phyloP scores from a whole-genome alignment of 345 rosid species.

The Moricandia arvensis region DNA sequence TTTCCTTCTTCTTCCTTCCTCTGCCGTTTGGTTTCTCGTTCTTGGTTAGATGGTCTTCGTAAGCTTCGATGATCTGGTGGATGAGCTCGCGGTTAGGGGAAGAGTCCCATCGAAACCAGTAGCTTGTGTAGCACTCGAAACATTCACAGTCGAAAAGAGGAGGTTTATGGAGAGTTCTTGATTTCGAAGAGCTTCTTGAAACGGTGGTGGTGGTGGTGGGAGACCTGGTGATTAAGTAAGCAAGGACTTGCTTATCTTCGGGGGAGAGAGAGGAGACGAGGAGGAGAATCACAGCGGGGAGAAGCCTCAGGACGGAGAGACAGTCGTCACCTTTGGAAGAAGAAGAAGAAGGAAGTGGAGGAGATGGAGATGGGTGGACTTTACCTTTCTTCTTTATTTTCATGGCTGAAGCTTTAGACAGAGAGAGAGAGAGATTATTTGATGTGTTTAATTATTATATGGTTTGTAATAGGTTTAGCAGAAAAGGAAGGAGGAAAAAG shows the following conservation, averaged over 20 bases:
- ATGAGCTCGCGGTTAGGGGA: conserved; percentile 72
- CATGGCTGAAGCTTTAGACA: conserved; percentile 37
- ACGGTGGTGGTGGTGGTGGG: conserved; percentile 34
- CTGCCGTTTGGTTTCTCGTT: conserved; percentile 41
- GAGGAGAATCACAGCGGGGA: conserved; percentile 64
- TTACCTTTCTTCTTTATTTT: conserved; percentile 78
- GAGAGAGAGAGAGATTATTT: conserved; percentile 8
- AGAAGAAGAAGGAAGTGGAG: not conserved
- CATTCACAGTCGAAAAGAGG: conserved; percentile 66
- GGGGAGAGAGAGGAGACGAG: conserved; percentile 60
- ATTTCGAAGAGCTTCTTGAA: not conserved
- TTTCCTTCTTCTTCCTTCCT: conserved; percentile 44
- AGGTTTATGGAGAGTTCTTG: conserved; percentile 29
- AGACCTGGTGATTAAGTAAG: conserved; percentile 73
- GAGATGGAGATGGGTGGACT: conserved; percentile 61
- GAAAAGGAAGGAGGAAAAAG: not conserved
- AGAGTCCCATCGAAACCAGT: conserved; percentile 85
- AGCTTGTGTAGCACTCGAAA: conserved; percentile 75
- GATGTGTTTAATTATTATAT: conserved; percentile 29
- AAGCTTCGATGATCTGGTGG: conserved; percentile 76
- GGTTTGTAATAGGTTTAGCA: not conserved
- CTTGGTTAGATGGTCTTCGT: conserved; percentile 60
- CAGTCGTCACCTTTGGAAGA: conserved; percentile 38
- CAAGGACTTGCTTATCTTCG: conserved; percentile 73
- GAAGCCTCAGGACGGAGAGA: conserved; percentile 53